Base-by-base conservation (phyloP, 2,329 filamentous ascomycete genomes). In the Metarhizium anisopliae region DNA sequence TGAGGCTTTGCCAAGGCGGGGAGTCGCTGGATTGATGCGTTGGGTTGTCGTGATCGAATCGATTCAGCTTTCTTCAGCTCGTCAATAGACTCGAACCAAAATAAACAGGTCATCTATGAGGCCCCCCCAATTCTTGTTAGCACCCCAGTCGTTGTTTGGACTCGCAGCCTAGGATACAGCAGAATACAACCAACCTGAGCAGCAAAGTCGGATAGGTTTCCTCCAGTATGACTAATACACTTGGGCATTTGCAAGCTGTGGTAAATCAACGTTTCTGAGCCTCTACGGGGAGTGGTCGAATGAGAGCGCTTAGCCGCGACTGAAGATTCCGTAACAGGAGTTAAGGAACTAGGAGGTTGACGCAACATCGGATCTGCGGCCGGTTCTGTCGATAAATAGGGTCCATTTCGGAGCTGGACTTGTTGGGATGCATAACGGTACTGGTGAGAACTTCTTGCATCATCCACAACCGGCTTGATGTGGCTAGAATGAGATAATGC, bases 1-100 rank as follows among this genome's bases (percentile, higher is more conserved):
- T 85, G 85, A 0, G 93, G 91, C 51, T 86, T 81, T 10, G 92
- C 90, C 61, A 94, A 84, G 18, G 80, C 71, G 11, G 84, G 81
- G 8, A 96, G 76, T 36, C 80, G 74, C 55, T 79, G 73, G 50
- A 82, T 62, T 2, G 67, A 62, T 4, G 67, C 63, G 10, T 68
- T 67, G 40, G 75, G 60, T 43, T 76, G 70, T 63, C 72, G 65
- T 52, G 71, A 64, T 60, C 72, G 68, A 56, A 82, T 73, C 10
- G 84, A 82, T 67, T 92, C 87, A 42, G 92, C 89, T 56, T 83
- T 80, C 62, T 87, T 82, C 16, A 97, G 75, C 25, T 87, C 87
- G n/a, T 87, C 81, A 47, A 89, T 87, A 16, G 87, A 88, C 71
- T 97, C 92, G 68, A 97, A 97, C 93, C 94, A 97, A 74, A 97